Percentiles rank a stretch among this genome's conserved stretches.
phyloP scores from a whole-genome alignment of 225 moss, liverwort and hornwort genomes.

The Physcomitrellopsis africana region DNA sequence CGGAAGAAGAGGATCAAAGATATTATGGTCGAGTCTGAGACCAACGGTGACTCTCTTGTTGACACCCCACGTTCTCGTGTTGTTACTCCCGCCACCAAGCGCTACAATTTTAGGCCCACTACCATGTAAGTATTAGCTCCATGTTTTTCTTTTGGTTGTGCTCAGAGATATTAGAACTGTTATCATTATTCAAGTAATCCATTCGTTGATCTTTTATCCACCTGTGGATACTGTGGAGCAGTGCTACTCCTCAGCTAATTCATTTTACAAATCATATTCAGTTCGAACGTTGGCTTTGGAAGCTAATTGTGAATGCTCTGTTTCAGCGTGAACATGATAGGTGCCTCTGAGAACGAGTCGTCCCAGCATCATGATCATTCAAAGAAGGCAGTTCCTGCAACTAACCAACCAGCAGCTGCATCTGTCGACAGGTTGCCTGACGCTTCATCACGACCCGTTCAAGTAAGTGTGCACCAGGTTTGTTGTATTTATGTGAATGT shows the following conservation, averaged over 20 bases:
- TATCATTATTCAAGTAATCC: not conserved
- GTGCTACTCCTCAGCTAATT: not conserved
- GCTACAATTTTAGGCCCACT: conserved; percentile 92
- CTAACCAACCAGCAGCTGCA: conserved; percentile 49
- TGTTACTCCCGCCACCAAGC: conserved; percentile 71
- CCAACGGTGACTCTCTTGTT: conserved; percentile 57
- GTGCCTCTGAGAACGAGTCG: conserved; percentile 77
- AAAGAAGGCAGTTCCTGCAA: conserved; percentile 53
- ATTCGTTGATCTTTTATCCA: not conserved
- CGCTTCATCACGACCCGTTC: conserved; percentile 78
- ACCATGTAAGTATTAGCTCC: conserved; percentile 71
- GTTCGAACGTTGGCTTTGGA: conserved; percentile 21
- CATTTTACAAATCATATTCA: not conserved
- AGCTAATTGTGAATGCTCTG: conserved; percentile 12
- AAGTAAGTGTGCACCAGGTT: conserved; percentile 36
- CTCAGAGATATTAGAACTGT: not conserved
- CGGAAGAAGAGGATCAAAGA: conserved; percentile 85
- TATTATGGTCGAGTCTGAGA: conserved; percentile 64
- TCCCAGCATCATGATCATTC: conserved; percentile 58
- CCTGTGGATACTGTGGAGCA: not conserved
- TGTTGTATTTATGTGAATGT: not conserved
- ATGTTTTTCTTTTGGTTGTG: not conserved
- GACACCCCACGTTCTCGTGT: conserved; percentile 64
- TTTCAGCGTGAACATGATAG: conserved; percentile 82
- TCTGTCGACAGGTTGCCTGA: conserved; percentile 64